Evolutionary conservation across 331 rosid genomes (phyloP).

Genomic region (Quercus tomentella): DNA sequence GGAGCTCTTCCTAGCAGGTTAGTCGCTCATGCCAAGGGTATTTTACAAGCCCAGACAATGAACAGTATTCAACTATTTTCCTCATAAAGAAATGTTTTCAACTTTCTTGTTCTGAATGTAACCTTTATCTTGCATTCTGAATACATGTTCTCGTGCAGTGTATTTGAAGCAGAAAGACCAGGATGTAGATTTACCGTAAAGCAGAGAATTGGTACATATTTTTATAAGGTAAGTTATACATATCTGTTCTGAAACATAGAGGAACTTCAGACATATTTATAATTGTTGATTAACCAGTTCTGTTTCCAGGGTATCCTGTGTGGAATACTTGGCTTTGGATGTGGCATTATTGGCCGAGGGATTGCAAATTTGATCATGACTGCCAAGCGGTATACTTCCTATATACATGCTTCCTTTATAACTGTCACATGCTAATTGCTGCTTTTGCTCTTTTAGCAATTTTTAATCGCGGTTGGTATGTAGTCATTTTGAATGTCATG

Average conservation of each 20-base stretch:
- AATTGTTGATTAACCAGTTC: conserved; percentile 9
- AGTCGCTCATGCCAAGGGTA: neutral
- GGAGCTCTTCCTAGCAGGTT: conserved; percentile 96
- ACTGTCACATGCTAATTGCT: neutral
- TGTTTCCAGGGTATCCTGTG: conserved; percentile 76
- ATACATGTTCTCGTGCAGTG: conserved; percentile 48
- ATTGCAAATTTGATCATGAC: conserved; percentile 88
- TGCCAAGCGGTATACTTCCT: conserved; percentile 61
- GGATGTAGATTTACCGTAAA: conserved; percentile 66
- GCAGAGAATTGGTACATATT: conserved; percentile 71
- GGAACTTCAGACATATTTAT: neutral
- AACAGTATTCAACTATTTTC: neutral
- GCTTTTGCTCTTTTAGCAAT: neutral
- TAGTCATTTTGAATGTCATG: neutral
- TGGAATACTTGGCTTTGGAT: conserved; percentile 82
- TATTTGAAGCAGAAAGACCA: conserved; percentile 91
- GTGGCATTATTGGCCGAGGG: conserved; percentile 94
- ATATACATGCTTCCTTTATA: neutral
- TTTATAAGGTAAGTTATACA: conserved; percentile 58
- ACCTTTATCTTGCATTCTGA: neutral
- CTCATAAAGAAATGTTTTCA: neutral
- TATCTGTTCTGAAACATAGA: neutral
- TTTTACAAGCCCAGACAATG: neutral
- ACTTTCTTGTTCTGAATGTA: neutral
- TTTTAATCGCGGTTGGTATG: neutral